Evolutionary conservation across 2,329 filamentous ascomycete genomes (phyloP), one percentile per base, ranked within the genome.

Genomic region (Stemphylium beticola): DNA sequence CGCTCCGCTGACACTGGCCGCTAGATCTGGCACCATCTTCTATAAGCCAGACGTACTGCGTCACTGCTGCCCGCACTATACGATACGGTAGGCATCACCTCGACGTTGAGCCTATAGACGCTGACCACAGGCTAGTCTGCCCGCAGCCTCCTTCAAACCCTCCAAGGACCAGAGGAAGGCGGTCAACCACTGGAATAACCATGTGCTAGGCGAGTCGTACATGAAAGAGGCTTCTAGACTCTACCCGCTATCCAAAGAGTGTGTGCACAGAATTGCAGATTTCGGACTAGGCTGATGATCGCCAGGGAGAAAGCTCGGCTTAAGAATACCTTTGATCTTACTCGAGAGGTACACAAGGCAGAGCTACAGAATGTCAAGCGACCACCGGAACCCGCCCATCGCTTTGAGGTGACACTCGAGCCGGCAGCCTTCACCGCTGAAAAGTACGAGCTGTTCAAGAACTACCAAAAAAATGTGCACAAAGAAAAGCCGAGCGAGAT

Each of bases 11-110:
- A 65, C 34, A 31, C 20, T 18, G 22, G 32, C 40, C 17, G 15
- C 22, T 42, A 74, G 81, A 62, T 83, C 81, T 34, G 82, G 82
- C 14, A 85, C 78, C 24, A 79, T 92, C 8, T 79, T 95, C 43
- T 95, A 95, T 76, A 86, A 91, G 57, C 90, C 91, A 12, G 89
- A 95, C 74, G 87, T 91, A 66, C 83, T 83, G 54, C 82, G 87
- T 52, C 90, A 92, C 58, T 99, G 95, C 69, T 99, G 95, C 74
- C 92, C 93, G 39, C 92, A 97, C 70, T 98, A 93, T 73, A 92
- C 90, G 1, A 87, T 95, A 49, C 86, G 78, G 79, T 80, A 64
- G 47, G 70, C 33, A 45, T 34, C 24, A 10, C 40, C 15, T 20
- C 20, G 31, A n/a, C 18, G 18, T 8, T 20, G 17, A 26, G 3